These are phyloP conservation scores for Eutrema salsugineum DNA, from an alignment of 441 rosid genomes.

Conservation along the genomic window DNA sequence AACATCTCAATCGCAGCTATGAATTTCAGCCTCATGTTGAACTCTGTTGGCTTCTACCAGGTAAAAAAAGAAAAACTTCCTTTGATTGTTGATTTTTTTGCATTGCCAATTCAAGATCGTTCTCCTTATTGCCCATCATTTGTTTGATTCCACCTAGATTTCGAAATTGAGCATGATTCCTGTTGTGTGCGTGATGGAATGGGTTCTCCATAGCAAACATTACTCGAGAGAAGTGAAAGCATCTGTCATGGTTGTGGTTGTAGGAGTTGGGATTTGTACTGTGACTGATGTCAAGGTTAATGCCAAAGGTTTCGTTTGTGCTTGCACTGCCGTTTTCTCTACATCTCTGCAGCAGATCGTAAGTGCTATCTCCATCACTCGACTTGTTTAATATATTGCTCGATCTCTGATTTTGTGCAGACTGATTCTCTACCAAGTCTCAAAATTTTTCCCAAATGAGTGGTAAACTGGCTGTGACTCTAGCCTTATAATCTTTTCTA, in stretches of 20 bases:
- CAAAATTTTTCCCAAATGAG: background rate
- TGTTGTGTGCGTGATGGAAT: conserved; percentile 91
- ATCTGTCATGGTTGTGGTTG: conserved; percentile 84
- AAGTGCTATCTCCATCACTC: conserved; percentile 31
- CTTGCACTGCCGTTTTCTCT: conserved; percentile 70
- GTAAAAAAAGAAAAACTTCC: conserved; percentile 19
- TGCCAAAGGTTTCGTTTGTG: conserved; percentile 84
- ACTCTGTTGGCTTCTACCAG: conserved; percentile 96
- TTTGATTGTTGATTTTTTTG: background rate
- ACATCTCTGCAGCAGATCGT: conserved; percentile 97
- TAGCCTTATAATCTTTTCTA: background rate
- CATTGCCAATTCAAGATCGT: background rate
- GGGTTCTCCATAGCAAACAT: conserved; percentile 80
- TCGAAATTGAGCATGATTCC: conserved; percentile 98
- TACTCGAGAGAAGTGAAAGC: conserved; percentile 79
- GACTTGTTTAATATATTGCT: background rate
- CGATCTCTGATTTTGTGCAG: background rate
- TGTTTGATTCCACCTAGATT: conserved; percentile 38
- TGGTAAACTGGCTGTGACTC: background rate
- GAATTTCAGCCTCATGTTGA: conserved; percentile 96
- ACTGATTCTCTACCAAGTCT: background rate
- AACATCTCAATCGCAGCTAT: conserved; percentile 86
- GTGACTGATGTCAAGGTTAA: conserved; percentile 96
- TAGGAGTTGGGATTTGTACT: conserved; percentile 94
- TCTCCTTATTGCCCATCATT: background rate